Base-by-base conservation (phyloP, 2,329 filamentous ascomycete species). In the Alternaria sp. region DNA sequence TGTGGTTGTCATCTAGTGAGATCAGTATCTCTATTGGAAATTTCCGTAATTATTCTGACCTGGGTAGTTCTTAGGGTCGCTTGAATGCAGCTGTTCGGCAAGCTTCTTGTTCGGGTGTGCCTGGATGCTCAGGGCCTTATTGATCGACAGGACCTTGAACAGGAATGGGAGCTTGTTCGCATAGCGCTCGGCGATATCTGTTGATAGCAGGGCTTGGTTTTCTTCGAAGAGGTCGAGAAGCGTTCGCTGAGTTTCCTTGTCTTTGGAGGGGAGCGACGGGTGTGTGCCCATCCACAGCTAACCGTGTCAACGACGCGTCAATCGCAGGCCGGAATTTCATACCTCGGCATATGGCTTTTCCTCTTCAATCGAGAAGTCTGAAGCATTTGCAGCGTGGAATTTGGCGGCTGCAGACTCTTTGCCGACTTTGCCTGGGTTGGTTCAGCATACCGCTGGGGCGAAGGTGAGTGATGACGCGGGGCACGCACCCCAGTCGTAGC, bases 281-380 rank as follows among this genome's bases (percentile, higher is more conserved):
- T 99, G 96, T 1, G 95, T 97, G 76, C 96, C 96, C 96, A 99
- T 99, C 96, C 96, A 99, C 75, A 99, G 85, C 93, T 97, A 71
- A n/a, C 30, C 36, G 12, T 32, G 60, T 80, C 55, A 81, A 72
- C 50, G 26, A 61, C 21, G 54, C 30, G 19, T 32, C 23, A 26
- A 44, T 49, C 6, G 10, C 8, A 28, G 3, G 19, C 11, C 2
- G 17, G 44, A 17, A 36, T 49, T 21, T 25, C 60, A 11, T 78
- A 93, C 94, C 88, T 98, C 96, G 52, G 96, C 93, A 76, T 99
- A 99, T 30, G 96, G 95, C 83, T 93, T 96, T 73, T 96, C 91
- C 56, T 91, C 85, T 77, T 97, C 87, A 65, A 99, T 90, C 10
- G 85, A 85, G 78, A 98, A 91, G 71, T 89, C 89, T 13, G 90